Evolutionary conservation across 1,284 basidiomycete genomes (phyloP).

Genomic region (Lentinus polychrous): DNA sequence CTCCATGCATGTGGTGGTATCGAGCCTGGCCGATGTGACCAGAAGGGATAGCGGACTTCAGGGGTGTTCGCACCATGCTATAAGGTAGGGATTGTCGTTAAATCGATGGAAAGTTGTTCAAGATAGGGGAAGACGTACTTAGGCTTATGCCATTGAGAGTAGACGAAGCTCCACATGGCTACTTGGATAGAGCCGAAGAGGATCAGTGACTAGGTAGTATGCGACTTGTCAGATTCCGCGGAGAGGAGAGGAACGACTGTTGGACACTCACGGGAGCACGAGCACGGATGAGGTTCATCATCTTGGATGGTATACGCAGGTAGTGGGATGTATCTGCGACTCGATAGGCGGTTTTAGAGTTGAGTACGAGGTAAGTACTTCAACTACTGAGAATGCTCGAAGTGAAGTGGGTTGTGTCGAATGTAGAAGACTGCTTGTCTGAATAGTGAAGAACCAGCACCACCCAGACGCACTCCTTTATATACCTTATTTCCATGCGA

Average conservation of each 20-base stretch:
- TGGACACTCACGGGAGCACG: conserved; percentile 7
- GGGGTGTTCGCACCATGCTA: conserved; percentile 17
- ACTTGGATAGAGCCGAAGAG: conserved; percentile 6
- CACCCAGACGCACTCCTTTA: too few relatives aligned
- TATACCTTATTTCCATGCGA: too few relatives aligned
- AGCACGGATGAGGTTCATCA: conserved; percentile 9
- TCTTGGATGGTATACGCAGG: neutral
- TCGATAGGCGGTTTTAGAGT: neutral
- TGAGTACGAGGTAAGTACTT: neutral
- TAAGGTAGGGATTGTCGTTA: neutral
- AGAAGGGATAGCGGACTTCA: conserved; percentile 21
- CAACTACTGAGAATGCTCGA: neutral
- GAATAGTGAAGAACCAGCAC: neutral
- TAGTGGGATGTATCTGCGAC: neutral
- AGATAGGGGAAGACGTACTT: conserved; percentile 7
- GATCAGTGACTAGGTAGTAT: conserved; percentile 4
- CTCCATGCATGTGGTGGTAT: neutral
- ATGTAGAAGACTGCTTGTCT: neutral
- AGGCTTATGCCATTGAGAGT: conserved; percentile 6
- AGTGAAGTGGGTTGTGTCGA: neutral
- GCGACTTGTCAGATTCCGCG: neutral
- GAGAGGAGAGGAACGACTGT: neutral
- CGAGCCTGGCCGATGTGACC: conserved; percentile 18
- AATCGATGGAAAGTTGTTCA: neutral
- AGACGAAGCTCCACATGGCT: conserved; percentile 6